These are phyloP conservation scores for Pleurotus cornucopiae DNA, from an alignment of 768 basidiomycete species.

Conservation along the genomic window DNA sequence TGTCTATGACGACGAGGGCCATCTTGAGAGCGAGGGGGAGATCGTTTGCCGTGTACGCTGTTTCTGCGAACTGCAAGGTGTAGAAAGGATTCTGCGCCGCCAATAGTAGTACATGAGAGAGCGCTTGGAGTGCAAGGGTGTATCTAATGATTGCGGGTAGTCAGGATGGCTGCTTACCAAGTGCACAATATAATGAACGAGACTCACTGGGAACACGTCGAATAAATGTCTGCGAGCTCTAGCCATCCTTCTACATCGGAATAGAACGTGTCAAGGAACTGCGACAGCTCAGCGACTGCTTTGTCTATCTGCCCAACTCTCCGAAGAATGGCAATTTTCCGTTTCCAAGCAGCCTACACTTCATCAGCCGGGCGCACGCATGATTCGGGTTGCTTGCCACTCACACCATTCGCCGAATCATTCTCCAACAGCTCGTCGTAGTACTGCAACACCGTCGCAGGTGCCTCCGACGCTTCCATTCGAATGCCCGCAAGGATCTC, in stretches of 20 bases:
- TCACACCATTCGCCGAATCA: conserved; percentile 68
- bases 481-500: conserved; percentile 75
- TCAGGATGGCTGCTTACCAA: not conserved
- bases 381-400: conserved; percentile 19
- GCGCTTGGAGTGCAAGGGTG: conserved; percentile 62
- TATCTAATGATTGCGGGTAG: conserved; percentile 44
- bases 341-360: conserved; percentile 68
- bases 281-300: conserved; percentile 67
- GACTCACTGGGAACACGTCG: conserved; percentile 67
- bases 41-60: conserved; percentile 77
- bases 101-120: conserved; percentile 79
- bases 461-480: conserved; percentile 62
- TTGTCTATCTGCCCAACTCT: conserved; percentile 57
- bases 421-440: conserved; percentile 62
- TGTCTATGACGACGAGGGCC: conserved; percentile 76
- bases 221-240: conserved; percentile 79
- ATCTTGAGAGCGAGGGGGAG: conserved; percentile 72
- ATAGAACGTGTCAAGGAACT: conserved; percentile 83
- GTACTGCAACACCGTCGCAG: conserved; percentile 54
- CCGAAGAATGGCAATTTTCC: conserved; percentile 71
- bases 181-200: not conserved
- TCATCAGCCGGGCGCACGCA: not conserved
- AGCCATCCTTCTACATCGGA: conserved; percentile 86
- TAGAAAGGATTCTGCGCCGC: conserved; percentile 86
- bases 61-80: conserved; percentile 82